These are phyloP conservation scores for Cadophora sp. DNA, from an alignment of 2,329 filamentous ascomycete genomes.

Conservation along the genomic window DNA sequence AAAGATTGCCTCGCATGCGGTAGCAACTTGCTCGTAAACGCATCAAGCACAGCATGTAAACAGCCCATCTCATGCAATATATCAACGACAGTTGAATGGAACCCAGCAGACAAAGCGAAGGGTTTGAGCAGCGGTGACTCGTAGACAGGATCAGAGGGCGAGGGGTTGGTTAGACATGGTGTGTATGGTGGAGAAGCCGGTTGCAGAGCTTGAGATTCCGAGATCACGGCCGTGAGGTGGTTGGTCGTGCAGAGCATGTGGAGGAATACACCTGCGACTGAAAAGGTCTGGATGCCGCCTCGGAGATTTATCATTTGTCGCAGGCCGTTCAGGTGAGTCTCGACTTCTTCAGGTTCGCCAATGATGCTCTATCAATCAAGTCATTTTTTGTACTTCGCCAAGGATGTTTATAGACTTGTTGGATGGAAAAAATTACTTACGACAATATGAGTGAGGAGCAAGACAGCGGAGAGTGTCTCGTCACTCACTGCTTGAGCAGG, in stretches of 20 bases:
- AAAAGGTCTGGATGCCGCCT: slow-evolving; percentile 26
- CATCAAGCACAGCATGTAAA: slow-evolving; percentile 27
- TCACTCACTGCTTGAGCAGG: slow-evolving; percentile 20
- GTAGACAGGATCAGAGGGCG: not conserved
- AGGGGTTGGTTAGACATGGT: not conserved
- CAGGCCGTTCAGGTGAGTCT: slow-evolving; percentile 31
- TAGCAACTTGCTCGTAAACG: slow-evolving; percentile 24
- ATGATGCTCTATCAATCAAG: slow-evolving; percentile 25
- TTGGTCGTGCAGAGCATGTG: slow-evolving; percentile 38
- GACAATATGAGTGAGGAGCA: slow-evolving; percentile 30
- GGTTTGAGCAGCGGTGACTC: slow-evolving; percentile 24
- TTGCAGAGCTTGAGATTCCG: slow-evolving; percentile 23
- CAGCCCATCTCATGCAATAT: slow-evolving; percentile 28
- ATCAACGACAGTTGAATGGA: slow-evolving; percentile 27
- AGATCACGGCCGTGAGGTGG: slow-evolving; percentile 32
- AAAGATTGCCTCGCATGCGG: slow-evolving; percentile 17
- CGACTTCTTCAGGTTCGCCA: slow-evolving; percentile 29
- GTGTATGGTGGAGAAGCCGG: slow-evolving; percentile 17
- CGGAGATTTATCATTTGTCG: slow-evolving; percentile 29
- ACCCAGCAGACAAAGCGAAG: slow-evolving; percentile 25
- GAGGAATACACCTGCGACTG: slow-evolving; percentile 28
- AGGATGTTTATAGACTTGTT: not conserved
- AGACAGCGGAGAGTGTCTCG: slow-evolving; percentile 30
- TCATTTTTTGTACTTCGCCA: not conserved
- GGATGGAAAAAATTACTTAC: slow-evolving; percentile 17